Base-by-base conservation (phyloP, 768 basidiomycete genomes). In the Sarcodon aspratus region DNA sequence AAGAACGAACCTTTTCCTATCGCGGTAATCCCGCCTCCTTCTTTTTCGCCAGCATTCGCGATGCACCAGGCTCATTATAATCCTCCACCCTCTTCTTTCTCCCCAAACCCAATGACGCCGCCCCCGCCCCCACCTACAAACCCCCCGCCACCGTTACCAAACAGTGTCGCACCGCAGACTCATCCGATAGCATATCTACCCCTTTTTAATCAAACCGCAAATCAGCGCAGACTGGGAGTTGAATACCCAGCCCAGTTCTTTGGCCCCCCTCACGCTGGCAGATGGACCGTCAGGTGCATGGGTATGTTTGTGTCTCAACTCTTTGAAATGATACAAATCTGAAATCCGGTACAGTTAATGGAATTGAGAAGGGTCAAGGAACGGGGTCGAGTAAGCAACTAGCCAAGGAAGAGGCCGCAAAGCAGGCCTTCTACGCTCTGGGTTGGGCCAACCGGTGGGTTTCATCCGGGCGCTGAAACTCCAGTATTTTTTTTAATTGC, bases 321-420 rank as follows among this genome's bases (percentile, higher is more conserved):
- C 34, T 17, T 37, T 9, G 32, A 37, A 27, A 15, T 38, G 12
- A 27, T 3, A 8, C n/a, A 43, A 27, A 27, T 33, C 33, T 46
- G 37, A 12, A 33, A 40, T 17, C 32, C 37, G 9, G 9, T 42
- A 35, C 40, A 36, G 86, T 85, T 46, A 82, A 86, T 55, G 82
- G 82, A 1, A 76, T 84, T 50, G 67, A 68, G 57, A 84, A 79
- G 56, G 85, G 85, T 9, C 63, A 68, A 45, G 86, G 85, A 1
- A 62, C 60, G n/a, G 82, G 83, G 31, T 67, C 70, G 47, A 82
- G 70, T 61, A 88, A 88, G 62, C 85, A 88, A 58, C 63, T 76
- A 1, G 85, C 85, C 7, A 88, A 86, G 61, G 85, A 88, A 57
- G 80, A 82, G 49, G 85, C 85, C 0, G 85, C 85, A 13, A 71